A percentile compares a stretch with the other conserved stretches of the same genome.
These are phyloP conservation scores for Isabelozyma pseudorhagii DNA, from an alignment of 805 yeast genomes.

Conservation along the genomic window DNA sequence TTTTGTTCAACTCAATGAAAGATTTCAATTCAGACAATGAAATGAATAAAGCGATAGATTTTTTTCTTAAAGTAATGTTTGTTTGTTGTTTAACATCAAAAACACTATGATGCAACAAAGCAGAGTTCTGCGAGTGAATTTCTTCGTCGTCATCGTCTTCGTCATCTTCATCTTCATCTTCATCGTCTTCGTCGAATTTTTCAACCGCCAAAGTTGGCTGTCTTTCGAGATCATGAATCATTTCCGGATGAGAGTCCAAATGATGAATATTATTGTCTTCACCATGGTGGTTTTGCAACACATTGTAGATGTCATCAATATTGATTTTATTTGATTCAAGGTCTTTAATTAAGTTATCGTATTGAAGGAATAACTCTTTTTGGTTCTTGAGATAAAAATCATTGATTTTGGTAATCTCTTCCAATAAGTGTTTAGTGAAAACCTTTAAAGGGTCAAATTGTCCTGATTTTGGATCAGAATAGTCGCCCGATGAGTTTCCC, in stretches of 20 bases:
- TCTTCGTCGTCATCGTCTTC: constrained; percentile 1
- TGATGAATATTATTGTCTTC: constrained; percentile 9
- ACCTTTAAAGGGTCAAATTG: no score
- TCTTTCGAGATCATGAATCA: constrained; percentile 32
- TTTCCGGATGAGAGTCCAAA: constrained; percentile 7
- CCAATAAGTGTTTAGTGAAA: no score
- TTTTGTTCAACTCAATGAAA: constrained; percentile 47
- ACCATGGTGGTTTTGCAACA: constrained; percentile 19
- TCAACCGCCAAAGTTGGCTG: constrained; percentile 29
- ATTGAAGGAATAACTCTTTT: no score
- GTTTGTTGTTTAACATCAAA: constrained; percentile 40
- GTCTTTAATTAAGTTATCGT: no score
- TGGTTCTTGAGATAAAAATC: no score
- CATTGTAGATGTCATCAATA: no score
- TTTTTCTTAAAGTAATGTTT: constrained; percentile 44
- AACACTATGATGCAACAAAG: constrained; percentile 7
- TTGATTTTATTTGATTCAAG: no score
- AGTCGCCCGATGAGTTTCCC: no score
- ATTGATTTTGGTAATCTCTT: no score
- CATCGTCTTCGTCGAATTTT: constrained; percentile 31
- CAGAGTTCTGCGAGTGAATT: not conserved
- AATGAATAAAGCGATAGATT: constrained; percentile 43
- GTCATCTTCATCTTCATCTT: constrained; percentile 15
- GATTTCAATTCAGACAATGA: constrained; percentile 48
- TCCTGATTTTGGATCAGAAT: no score